These are phyloP conservation scores for Xerocomus amazonicus DNA, from an alignment of 1,284 basidiomycete species.

Conservation along the genomic window DNA sequence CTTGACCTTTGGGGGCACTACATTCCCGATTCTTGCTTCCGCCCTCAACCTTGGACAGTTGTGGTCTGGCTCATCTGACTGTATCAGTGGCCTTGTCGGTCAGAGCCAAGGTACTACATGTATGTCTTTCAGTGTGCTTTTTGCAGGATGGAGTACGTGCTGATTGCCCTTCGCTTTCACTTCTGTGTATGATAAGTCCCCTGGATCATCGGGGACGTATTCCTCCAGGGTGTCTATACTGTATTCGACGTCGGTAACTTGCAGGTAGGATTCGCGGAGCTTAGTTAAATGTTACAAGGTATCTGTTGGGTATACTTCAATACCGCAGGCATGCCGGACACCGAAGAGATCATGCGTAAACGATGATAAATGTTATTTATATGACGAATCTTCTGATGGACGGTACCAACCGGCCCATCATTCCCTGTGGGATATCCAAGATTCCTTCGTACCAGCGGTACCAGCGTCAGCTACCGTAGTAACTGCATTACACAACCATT, in stretches of 20 bases:
- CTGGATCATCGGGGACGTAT: slow-evolving; percentile 3
- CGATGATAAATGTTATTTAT: no score
- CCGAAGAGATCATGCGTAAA: no score
- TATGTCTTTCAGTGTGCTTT: not conserved
- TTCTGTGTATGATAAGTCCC: not conserved
- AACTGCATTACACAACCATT: no score
- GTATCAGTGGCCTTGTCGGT: slow-evolving; percentile 23
- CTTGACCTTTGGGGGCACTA: slow-evolving; percentile 39
- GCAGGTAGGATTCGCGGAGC: slow-evolving; percentile 27
- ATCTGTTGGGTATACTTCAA: no score
- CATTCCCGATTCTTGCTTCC: slow-evolving; percentile 36
- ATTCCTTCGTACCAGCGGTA: no score
- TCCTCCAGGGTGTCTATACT: slow-evolving; percentile 35
- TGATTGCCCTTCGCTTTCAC: not conserved
- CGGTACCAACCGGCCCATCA: no score
- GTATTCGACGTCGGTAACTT: slow-evolving; percentile 41
- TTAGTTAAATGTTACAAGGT: no score
- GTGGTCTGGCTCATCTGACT: slow-evolving; percentile 27
- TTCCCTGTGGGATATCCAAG: no score
- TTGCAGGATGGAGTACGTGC: not conserved
- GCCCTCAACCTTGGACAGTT: slow-evolving; percentile 37
- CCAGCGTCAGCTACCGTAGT: no score
- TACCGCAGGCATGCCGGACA: no score
- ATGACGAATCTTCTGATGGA: no score
- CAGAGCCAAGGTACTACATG: slow-evolving; percentile 1